Percentiles rank a stretch among this genome's conserved stretches.
phyloP scores from a whole-genome alignment of 2,329 filamentous ascomycete genomes.

The Raffaelea arxii region DNA sequence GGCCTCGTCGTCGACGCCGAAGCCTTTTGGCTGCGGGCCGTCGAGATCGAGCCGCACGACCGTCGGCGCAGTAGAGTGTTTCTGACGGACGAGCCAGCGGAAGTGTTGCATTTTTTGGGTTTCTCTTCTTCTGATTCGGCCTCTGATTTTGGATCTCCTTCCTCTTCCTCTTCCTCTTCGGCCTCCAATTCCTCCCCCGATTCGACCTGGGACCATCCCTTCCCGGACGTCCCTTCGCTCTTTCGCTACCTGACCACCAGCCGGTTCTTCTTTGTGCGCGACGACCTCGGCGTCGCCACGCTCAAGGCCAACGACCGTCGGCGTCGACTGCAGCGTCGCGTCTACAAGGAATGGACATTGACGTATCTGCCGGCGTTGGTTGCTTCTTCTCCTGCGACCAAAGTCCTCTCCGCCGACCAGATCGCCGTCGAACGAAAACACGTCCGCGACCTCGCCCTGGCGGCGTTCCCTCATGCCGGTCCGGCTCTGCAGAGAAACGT shows the following conservation, averaged over 20 bases:
- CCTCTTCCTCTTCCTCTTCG: slow-evolving; percentile 1
- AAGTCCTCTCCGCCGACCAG: slow-evolving; percentile 12
- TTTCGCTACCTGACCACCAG: slow-evolving; percentile 52
- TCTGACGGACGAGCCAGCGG: slow-evolving; percentile 45
- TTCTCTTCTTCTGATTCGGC: too few species aligned
- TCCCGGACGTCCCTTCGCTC: slow-evolving; percentile 42
- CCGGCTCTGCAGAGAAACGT: too few species aligned
- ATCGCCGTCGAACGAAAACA: slow-evolving; percentile 1
- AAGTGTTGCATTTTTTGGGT: slow-evolving; percentile 55
- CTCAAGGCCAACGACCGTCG: slow-evolving; percentile 44
- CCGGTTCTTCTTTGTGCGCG: slow-evolving; percentile 43
- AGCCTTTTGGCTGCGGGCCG: slow-evolving; percentile 56
- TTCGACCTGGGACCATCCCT: slow-evolving; percentile 42
- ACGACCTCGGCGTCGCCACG: slow-evolving; percentile 6
- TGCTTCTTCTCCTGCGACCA: too few species aligned
- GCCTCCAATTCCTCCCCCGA: slow-evolving; percentile 13
- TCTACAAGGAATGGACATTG: slow-evolving; percentile 52
- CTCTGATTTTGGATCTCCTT: too few species aligned
- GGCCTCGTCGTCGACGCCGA: slow-evolving; percentile 57
- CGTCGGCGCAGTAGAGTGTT: slow-evolving; percentile 47
- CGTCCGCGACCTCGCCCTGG: neutral
- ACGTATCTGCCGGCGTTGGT: slow-evolving; percentile 47
- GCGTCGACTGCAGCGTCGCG: slow-evolving; percentile 42
- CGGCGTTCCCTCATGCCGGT: too few species aligned
- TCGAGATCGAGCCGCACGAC: slow-evolving; percentile 54